phyloP scores from a whole-genome alignment of 1,139 yeast genomes.

The Kluyveromyces sp. region DNA sequence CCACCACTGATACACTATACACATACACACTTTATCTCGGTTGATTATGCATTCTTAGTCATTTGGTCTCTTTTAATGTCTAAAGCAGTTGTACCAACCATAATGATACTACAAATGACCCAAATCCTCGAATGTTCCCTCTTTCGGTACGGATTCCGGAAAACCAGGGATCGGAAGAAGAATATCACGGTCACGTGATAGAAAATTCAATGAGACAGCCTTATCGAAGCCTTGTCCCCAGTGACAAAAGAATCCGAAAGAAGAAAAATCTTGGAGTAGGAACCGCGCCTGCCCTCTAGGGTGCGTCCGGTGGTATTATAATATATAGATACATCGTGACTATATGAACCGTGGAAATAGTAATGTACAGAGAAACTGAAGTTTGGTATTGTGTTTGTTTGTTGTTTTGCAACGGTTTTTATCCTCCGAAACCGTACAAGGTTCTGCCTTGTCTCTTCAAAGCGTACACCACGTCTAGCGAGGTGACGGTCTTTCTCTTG shows the following conservation, averaged over 20 bases:
- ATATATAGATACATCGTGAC: neutral
- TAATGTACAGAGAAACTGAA: neutral
- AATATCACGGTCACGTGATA: constrained; percentile 1
- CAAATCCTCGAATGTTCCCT: neutral
- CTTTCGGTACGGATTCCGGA: neutral
- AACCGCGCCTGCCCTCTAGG: too few species aligned
- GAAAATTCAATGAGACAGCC: too few species aligned
- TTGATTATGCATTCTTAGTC: neutral
- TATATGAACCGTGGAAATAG: neutral
- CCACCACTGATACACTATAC: too few species aligned
- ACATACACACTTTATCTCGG: too few species aligned
- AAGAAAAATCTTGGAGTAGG: too few species aligned
- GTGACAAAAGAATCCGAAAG: too few species aligned
- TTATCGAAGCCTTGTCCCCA: too few species aligned
- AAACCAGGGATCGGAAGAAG: too few species aligned
- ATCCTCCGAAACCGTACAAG: constrained; percentile 99
- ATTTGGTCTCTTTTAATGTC: neutral
- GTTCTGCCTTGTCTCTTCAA: constrained; percentile 99
- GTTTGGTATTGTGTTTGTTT: neutral
- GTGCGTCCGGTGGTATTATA: neutral
- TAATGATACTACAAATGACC: neutral
- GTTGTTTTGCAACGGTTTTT: constrained; percentile 24
- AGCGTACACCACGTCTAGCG: constrained; percentile 97
- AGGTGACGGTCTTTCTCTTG: constrained; percentile 99
- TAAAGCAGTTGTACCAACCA: neutral